Evolutionary conservation across 257 asterid genomes (phyloP), one percentile per base, ranked within the genome.

Genomic region (Plantago ovata): DNA sequence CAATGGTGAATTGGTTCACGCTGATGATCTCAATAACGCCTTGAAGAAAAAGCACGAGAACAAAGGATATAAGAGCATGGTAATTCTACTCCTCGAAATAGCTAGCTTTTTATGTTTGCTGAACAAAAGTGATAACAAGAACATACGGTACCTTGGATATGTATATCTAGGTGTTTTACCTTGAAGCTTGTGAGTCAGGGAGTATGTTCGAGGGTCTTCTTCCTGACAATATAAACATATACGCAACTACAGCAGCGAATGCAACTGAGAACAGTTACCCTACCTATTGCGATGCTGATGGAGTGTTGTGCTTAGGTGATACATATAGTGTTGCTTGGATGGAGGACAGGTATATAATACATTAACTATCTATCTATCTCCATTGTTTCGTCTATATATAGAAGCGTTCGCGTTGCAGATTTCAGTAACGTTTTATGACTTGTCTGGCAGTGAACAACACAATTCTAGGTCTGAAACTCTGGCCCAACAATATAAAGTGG

Each of bases 171-270:
- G 94, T 79, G 24, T 71, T 82, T 68, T 82, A 85, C 65, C 58
- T 82, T 36, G 94, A 82, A 76, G 87, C 94, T 66, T 85, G 90
- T 18, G 94, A 85, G 60, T 65, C 87, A 9, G 90, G 85, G 48
- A 79, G 87, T 58, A 85, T 82, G 52, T 84, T 84, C 59, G 85
- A 84, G 66, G 87, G 89, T 56, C 83, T 81, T 54, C 81, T 84
- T 52, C 87, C 87, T 7, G 51, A 71, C 58, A 78, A 57, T 58
- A 43, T 84, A 33, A 84, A 79, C 56, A 77, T 82, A 38, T 84
- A 82, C 40, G 90, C 87, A 38, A 76, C 82, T 56, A 82, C 94
- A 38, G 90, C 94, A 32, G 64, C 94, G 21, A 75, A 81, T 63
- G 79, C 94, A 51, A 67, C 59, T 18, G 87, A 79, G 66, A 52